Percentiles rank a stretch among this genome's conserved stretches.
Conservation (phyloP, 1,139 yeast genomes). For the Geotrichum bryndzae region DNA sequence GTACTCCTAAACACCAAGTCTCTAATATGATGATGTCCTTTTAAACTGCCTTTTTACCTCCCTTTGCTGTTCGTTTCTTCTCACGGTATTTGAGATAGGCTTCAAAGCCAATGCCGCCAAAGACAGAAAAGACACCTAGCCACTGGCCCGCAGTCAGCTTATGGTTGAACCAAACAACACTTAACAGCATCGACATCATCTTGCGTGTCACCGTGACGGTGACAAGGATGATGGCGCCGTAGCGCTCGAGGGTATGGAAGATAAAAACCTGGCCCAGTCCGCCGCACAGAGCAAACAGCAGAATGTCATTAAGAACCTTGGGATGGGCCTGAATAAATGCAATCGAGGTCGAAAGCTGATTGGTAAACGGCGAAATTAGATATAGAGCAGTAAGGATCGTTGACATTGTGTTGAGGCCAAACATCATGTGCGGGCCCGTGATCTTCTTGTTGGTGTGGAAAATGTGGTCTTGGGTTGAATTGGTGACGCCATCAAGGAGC, state of each 20-base stretch:
- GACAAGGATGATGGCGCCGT: constrained; percentile 76
- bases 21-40: background rate
- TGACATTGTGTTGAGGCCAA: constrained; percentile 62
- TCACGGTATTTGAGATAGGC: constrained; percentile 43
- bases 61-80: constrained; percentile 18
- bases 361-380: constrained; percentile 38
- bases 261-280: constrained; percentile 90
- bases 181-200: constrained; percentile 88
- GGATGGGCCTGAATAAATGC: constrained; percentile 47
- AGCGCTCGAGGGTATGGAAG: constrained; percentile 72
- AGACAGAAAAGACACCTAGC: constrained; percentile 72
- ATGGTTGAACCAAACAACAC: constrained; percentile 84
- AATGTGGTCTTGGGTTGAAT: constrained; percentile 86
- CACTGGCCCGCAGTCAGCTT: constrained; percentile 58
- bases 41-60: constrained; percentile 8
- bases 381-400: constrained; percentile 40
- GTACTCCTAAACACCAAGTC: background rate
- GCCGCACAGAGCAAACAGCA: constrained; percentile 71
- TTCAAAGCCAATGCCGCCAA: constrained; percentile 73
- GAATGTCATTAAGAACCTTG: constrained; percentile 50
- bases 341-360: constrained; percentile 47
- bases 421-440: constrained; percentile 85
- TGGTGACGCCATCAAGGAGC: constrained; percentile 83
- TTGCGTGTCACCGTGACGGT: constrained; percentile 95
- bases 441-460: constrained; percentile 46